Evolutionary conservation across 257 asterid genomes (phyloP).

Genomic region (Solanum neorickii): DNA sequence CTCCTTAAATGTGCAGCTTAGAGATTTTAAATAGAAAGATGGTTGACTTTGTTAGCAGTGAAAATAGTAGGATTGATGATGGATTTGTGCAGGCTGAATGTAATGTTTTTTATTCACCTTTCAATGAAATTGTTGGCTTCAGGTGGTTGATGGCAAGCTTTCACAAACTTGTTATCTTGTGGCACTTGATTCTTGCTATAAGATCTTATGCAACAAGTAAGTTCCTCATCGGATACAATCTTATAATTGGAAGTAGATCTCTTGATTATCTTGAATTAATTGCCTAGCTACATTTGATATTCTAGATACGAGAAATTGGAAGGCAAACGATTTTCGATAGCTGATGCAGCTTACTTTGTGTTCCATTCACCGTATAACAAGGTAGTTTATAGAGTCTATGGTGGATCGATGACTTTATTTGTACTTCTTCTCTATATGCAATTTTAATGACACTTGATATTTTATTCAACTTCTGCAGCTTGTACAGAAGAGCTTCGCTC

Average conservation of each 20-base stretch:
- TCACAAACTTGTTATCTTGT: constrained; percentile 96
- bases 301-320: constrained; percentile 66
- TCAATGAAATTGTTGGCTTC: neutral
- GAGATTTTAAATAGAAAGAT: neutral
- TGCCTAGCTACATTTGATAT: neutral
- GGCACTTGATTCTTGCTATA: constrained; percentile 97
- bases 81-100: neutral
- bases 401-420: neutral
- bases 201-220: constrained; percentile 65
- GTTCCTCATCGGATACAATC: neutral
- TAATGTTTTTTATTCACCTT: neutral
- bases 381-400: constrained; percentile 28
- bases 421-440: neutral
- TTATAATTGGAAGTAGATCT: neutral
- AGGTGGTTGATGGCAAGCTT: constrained; percentile 99
- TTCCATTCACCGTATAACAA: constrained; percentile 99
- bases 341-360: constrained; percentile 79
- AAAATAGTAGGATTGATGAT: neutral
- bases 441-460: neutral
- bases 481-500: constrained; percentile 96
- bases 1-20: neutral
- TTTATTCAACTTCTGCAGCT: constrained; percentile 46
- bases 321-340: constrained; percentile 72
- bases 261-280: neutral
- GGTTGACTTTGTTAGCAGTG: neutral